Conservation (phyloP, 257 asterid species). For the Lycium barbarum region DNA sequence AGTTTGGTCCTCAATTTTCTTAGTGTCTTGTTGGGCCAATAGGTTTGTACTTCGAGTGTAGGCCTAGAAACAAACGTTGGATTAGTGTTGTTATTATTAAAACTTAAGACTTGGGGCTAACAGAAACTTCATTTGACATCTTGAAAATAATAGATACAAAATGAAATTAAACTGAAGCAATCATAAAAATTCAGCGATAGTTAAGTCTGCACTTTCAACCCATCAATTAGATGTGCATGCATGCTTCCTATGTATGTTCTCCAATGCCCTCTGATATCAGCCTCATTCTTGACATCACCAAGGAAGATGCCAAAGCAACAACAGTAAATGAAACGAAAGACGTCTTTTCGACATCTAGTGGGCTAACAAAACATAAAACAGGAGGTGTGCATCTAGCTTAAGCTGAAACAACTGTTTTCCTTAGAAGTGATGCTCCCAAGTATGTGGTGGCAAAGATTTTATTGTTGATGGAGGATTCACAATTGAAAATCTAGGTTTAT, state of each 20-base stretch:
- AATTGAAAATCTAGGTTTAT: conserved; percentile 36
- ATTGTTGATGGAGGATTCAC: conserved; percentile 56
- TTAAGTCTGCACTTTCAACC: conserved; percentile 67
- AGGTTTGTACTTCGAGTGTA: no score
- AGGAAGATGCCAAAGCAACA: conserved; percentile 93
- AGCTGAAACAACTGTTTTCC: conserved; percentile 59
- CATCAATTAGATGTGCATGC: conserved; percentile 99
- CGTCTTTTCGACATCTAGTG: conserved; percentile 99
- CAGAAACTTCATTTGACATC: not conserved
- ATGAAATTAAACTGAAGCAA: not conserved
- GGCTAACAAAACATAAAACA: conserved; percentile 96
- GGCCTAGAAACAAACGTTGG: no score
- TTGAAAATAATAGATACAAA: not conserved
- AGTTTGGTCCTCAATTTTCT: no score
- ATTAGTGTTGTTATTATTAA: no score
- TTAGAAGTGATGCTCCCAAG: conserved; percentile 47
- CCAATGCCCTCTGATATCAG: conserved; percentile 98
- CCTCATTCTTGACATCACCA: conserved; percentile 99
- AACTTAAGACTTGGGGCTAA: no score
- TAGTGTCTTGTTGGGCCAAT: no score
- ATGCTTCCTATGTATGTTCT: conserved; percentile 98
- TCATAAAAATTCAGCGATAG: not conserved
- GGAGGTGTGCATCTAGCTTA: conserved; percentile 99
- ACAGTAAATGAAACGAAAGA: conserved; percentile 97
- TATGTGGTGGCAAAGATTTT: conserved; percentile 47